Conservation (phyloP, 1,284 basidiomycete species). For the Cryptococcus sp. region DNA sequence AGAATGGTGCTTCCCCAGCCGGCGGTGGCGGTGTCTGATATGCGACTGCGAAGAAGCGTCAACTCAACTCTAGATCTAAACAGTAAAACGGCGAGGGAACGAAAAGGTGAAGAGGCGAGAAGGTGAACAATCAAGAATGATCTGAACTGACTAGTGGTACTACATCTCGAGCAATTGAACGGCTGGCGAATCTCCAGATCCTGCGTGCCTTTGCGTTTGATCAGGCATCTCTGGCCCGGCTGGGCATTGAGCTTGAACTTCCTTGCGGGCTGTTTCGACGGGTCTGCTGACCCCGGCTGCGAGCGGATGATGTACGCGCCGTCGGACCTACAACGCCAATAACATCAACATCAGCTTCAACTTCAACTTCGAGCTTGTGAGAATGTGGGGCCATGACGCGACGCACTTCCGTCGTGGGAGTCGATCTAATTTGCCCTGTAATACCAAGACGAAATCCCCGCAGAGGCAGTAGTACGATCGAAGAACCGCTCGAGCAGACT, state of each 20-base stretch:
- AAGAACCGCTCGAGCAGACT: conserved; percentile 48
- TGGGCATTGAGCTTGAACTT: conserved; percentile 54
- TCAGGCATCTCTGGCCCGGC: conserved; percentile 42
- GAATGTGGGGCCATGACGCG: too few species aligned
- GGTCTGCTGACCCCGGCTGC: conserved; percentile 23
- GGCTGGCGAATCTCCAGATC: conserved; percentile 46
- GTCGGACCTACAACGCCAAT: conserved; percentile 36
- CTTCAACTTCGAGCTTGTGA: too few species aligned
- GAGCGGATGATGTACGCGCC: conserved; percentile 48
- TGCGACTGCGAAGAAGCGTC: conserved; percentile 33
- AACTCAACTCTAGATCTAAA: too few species aligned
- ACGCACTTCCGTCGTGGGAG: conserved; percentile 47
- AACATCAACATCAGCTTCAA: neutral
- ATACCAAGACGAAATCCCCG: conserved; percentile 53
- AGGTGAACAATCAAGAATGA: neutral
- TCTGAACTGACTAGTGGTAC: conserved; percentile 41
- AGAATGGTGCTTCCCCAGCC: conserved; percentile 41
- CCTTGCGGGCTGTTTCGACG: conserved; percentile 32
- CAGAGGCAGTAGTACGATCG: conserved; percentile 55
- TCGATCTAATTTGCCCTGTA: conserved; percentile 50
- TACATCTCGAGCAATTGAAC: conserved; percentile 49
- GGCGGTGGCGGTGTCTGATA: conserved; percentile 51
- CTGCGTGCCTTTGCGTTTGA: conserved; percentile 34
- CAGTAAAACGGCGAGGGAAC: neutral
- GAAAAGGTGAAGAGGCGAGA: neutral